Percentiles rank a stretch among this genome's conserved stretches.
These are phyloP conservation scores for Cryptococcus hybrid DNA, from an alignment of 1,284 basidiomycete genomes.

Conservation along the genomic window DNA sequence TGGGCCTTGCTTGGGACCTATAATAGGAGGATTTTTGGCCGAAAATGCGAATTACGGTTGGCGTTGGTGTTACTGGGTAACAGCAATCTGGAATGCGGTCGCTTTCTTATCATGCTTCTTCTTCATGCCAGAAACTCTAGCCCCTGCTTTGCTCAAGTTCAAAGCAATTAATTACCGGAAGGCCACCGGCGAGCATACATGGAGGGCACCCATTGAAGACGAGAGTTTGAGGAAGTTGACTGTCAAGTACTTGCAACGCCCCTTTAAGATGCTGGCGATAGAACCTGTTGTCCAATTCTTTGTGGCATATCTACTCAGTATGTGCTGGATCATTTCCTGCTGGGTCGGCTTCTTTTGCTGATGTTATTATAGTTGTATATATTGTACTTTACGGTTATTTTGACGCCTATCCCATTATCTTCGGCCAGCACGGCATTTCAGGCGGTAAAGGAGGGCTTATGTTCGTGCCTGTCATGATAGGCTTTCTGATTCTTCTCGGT, in stretches of 20 bases:
- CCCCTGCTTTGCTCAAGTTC: constrained; percentile 20
- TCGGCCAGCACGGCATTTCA: constrained; percentile 40
- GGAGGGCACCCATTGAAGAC: constrained; percentile 27
- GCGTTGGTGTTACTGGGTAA: constrained; percentile 29
- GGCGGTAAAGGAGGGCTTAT: constrained; percentile 60
- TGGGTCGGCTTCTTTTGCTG: neutral
- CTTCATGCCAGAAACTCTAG: constrained; percentile 30
- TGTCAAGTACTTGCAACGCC: constrained; percentile 18
- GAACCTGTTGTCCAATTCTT: constrained; percentile 28
- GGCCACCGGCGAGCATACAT: constrained; percentile 16
- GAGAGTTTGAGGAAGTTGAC: constrained; percentile 22
- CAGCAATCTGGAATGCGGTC: constrained; percentile 23
- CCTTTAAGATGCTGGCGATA: constrained; percentile 23
- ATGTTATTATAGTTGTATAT: constrained; percentile 20
- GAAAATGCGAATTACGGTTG: constrained; percentile 14
- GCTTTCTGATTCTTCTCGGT: constrained; percentile 20
- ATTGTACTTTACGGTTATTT: constrained; percentile 59
- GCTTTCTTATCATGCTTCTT: constrained; percentile 16
- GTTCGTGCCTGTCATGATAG: constrained; percentile 59
- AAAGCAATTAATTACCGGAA: constrained; percentile 19
- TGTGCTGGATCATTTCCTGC: constrained; percentile 3
- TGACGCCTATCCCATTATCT: constrained; percentile 59
- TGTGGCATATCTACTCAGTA: constrained; percentile 22
- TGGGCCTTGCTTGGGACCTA: constrained; percentile 20
- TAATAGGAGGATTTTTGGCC: constrained; percentile 22